These are phyloP conservation scores for Phialophora tarda DNA, from an alignment of 2,329 filamentous ascomycete species.

Conservation along the genomic window DNA sequence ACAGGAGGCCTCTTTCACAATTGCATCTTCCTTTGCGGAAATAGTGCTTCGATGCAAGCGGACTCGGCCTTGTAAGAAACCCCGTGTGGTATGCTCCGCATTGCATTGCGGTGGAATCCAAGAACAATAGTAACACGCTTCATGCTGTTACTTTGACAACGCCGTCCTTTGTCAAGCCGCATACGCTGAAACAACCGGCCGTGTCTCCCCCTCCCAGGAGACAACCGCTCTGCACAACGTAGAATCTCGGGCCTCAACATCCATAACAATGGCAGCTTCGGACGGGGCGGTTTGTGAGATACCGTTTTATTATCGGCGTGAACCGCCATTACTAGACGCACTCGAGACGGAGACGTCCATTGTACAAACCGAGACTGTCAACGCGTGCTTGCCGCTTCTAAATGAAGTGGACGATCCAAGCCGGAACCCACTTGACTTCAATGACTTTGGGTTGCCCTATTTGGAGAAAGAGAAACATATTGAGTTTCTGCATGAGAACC, in stretches of 20 bases:
- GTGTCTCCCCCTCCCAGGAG: not conserved
- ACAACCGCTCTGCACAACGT: not conserved
- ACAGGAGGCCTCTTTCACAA: not conserved
- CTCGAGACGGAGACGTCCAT: constrained; percentile 71
- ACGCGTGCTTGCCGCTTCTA: constrained; percentile 72
- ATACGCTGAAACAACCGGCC: no score
- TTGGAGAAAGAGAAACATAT: constrained; percentile 68
- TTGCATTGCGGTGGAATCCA: constrained; percentile 22
- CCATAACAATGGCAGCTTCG: constrained; percentile 18
- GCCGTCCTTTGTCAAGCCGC: not conserved
- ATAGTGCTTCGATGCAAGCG: not conserved
- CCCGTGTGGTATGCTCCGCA: constrained; percentile 1
- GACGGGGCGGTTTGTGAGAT: constrained; percentile 36
- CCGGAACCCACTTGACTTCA: constrained; percentile 60
- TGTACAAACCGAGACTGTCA: constrained; percentile 71
- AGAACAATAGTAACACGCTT: constrained; percentile 32
- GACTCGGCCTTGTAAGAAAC: not conserved
- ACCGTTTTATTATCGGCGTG: constrained; percentile 49
- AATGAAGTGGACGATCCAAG: constrained; percentile 48
- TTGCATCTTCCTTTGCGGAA: not conserved
- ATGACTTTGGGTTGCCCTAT: constrained; percentile 73
- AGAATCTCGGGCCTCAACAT: not conserved
- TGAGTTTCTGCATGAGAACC: constrained; percentile 54
- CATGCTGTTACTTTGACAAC: not conserved
- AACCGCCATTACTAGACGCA: constrained; percentile 68